Base-by-base conservation (phyloP, 768 basidiomycete species). In the Termitomyces sp. region DNA sequence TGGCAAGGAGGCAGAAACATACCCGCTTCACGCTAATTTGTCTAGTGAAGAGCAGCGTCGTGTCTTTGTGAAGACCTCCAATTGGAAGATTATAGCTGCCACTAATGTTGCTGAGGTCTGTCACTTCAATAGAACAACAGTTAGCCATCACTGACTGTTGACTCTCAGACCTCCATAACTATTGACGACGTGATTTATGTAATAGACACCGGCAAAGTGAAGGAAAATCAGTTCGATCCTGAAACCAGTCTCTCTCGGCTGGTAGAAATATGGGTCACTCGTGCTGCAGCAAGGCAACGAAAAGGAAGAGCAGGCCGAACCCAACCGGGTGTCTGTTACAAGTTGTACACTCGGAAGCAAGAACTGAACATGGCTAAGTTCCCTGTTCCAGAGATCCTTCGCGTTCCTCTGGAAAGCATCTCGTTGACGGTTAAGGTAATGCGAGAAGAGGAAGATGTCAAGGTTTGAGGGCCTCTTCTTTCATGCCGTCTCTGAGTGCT, bases 301-400 rank as follows among this genome's bases (percentile, higher is more conserved):
- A 78, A 94, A 62, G 96, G 96, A 61, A 85, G 96, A 68, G 95
- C 96, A 1, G 96, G 96, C 24, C 85, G 96, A 58, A 95, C 91
- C 2, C 86, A 82, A 61, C 85, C 89, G 0, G 93, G 92, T 0
- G 72, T 84, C 58, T 97, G 94, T 74, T 97, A 90, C 76, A 97
- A 94, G 74, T 76, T 97, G 4, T 97, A 90, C 71, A 94, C 92
- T 0, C 80, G 84, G 53, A 82, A 80, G 68, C 87, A 88, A 62
- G 90, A 92, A 73, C 75, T 78, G 45, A 81, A 79, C 45, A 87
- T 95, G 89, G 77, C 74, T 1, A 72, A 79, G 9, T 94, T 90
- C 72, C 87, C 94, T 7, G 77, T 88, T 0, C 96, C 96, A 0
- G 96, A 98, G 74, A 96, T 98, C 51, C 78, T 91, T 40, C 82